Conservation (phyloP, 768 basidiomycete species). For the Phaffia tasmanica region DNA sequence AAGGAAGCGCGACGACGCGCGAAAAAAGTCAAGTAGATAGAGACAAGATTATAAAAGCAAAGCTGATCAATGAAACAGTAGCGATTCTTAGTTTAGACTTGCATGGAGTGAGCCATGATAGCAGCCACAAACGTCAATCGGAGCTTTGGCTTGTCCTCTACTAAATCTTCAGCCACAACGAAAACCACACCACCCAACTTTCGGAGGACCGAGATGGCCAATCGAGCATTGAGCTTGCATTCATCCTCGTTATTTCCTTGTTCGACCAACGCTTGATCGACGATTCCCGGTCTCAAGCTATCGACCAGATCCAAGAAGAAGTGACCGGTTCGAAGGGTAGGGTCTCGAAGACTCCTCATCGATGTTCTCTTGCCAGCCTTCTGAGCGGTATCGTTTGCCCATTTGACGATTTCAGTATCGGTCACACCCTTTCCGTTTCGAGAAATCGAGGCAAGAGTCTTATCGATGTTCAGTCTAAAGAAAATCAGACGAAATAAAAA, state of each 20-base stretch:
- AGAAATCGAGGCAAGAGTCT: conserved; percentile 65
- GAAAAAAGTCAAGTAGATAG: no score
- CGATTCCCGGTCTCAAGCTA: conserved; percentile 82
- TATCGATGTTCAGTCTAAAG: conserved; percentile 61
- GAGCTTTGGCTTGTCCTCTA: conserved; percentile 26
- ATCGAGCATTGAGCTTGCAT: conserved; percentile 57
- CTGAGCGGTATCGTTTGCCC: conserved; percentile 86
- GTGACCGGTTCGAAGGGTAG: conserved; percentile 69
- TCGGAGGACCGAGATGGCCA: conserved; percentile 25
- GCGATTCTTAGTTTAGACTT: neutral
- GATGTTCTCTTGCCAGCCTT: conserved; percentile 43
- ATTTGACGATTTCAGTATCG: conserved; percentile 86
- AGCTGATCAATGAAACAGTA: no score
- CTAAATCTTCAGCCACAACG: conserved; percentile 25
- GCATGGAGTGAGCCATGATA: conserved; percentile 23
- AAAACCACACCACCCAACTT: conserved; percentile 26
- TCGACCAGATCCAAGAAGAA: conserved; percentile 92
- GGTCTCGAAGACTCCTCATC: conserved; percentile 91
- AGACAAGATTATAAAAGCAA: no score
- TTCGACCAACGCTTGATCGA: conserved; percentile 69
- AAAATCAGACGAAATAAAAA: neutral
- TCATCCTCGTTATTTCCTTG: conserved; percentile 63
- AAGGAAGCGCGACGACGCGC: no score
- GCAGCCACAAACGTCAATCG: conserved; percentile 25
- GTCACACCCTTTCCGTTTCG: conserved; percentile 68